Evolutionary conservation across 2,329 filamentous ascomycete species (phyloP).

Genomic region (Botrytis fragariae): DNA sequence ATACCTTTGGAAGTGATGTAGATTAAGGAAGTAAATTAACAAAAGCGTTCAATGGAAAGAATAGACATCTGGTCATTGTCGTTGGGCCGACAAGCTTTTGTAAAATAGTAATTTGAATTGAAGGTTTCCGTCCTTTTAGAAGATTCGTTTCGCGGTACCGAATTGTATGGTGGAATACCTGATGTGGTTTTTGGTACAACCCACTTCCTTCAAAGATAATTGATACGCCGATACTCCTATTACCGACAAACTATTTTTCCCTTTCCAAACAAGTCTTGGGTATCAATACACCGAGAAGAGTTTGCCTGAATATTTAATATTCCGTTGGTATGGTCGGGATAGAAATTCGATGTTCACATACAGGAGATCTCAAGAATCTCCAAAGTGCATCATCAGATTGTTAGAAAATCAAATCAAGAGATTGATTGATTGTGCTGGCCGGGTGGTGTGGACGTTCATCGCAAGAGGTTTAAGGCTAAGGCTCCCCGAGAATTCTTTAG

Average conservation of each 20-base stretch:
- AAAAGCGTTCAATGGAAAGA: constrained; percentile 38
- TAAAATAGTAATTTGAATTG: constrained; percentile 12
- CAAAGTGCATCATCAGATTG: constrained; percentile 6
- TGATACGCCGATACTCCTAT: constrained; percentile 20
- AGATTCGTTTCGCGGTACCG: constrained; percentile 16
- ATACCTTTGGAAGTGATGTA: constrained; percentile 29
- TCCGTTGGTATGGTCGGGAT: neutral
- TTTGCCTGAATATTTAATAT: neutral
- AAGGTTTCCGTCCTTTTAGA: neutral
- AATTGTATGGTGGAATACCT: constrained; percentile 7
- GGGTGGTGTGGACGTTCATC: neutral
- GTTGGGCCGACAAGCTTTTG: constrained; percentile 31
- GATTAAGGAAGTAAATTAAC: constrained; percentile 41
- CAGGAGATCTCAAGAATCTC: constrained; percentile 11
- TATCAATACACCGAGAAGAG: neutral
- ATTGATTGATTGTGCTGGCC: constrained; percentile 12
- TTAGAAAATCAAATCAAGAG: constrained; percentile 8
- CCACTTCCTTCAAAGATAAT: constrained; percentile 20
- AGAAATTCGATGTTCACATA: constrained; percentile 3
- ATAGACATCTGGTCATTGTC: constrained; percentile 41
- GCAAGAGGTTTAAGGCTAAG: constrained; percentile 12
- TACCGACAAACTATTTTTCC: constrained; percentile 7
- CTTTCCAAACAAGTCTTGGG: neutral
- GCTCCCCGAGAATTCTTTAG: constrained; percentile 15
- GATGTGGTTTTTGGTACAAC: constrained; percentile 19